These are phyloP conservation scores for Syncephalastrum monosporum DNA, from an alignment of 371 early-diverging fungal genomes.

Conservation along the genomic window DNA sequence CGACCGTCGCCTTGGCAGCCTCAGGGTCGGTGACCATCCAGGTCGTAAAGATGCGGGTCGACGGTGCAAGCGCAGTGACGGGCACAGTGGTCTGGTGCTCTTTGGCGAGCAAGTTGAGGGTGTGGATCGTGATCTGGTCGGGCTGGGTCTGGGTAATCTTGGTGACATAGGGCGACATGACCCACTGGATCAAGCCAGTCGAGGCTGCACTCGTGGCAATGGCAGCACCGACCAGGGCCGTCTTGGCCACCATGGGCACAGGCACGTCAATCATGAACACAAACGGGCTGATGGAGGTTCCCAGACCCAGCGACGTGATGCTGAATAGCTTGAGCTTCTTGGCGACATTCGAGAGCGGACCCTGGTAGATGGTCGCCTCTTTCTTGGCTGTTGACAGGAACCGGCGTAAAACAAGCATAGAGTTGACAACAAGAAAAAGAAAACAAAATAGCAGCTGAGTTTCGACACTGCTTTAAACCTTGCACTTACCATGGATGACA, in stretches of 20 bases:
- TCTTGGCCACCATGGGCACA: conserved; percentile 56
- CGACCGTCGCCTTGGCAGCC: conserved; percentile 28
- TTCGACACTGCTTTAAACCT: too few relatives aligned
- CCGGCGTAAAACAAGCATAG: too few relatives aligned
- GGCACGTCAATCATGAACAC: conserved; percentile 62
- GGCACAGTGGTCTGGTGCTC: conserved; percentile 56
- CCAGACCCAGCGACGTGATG: conserved; percentile 57
- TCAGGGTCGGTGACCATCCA: conserved; percentile 45
- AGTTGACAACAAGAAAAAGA: too few relatives aligned
- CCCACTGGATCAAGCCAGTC: conserved; percentile 62
- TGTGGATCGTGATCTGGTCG: conserved; percentile 29
- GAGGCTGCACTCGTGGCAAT: conserved; percentile 63
- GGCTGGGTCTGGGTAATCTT: conserved; percentile 44
- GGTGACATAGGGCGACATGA: conserved; percentile 64
- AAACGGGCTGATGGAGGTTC: conserved; percentile 58
- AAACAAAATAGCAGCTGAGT: too few relatives aligned
- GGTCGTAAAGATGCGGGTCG: conserved; percentile 59
- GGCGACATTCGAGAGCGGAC: conserved; percentile 60
- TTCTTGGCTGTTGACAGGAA: too few relatives aligned
- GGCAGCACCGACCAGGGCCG: conserved; percentile 59
- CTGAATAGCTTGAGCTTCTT: conserved; percentile 63
- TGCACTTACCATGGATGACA: too few relatives aligned
- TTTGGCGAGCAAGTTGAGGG: conserved; percentile 34
- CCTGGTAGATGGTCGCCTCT: conserved; percentile 39
- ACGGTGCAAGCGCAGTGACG: conserved; percentile 48